Percentiles rank a stretch among this genome's conserved stretches.
These are phyloP conservation scores for Chrysopogon serrulatus DNA, from an alignment of 176 grass and related monocot species.

Conservation along the genomic window DNA sequence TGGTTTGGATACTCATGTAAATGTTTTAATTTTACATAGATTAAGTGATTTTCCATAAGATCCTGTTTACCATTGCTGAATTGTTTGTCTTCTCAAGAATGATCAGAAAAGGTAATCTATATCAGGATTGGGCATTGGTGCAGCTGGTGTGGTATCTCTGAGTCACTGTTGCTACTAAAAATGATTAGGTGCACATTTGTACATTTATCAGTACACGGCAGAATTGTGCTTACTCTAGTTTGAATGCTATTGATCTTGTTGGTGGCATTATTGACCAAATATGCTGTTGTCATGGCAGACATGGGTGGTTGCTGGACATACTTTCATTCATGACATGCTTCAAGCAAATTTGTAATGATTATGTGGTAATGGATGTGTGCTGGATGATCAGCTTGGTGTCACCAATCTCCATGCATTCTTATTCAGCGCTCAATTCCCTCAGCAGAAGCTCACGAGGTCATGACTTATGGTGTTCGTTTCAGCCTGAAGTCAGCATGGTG, in stretches of 20 bases:
- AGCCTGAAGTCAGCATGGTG: conserved; percentile 24
- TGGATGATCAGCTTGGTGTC: neutral
- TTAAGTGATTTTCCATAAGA: conserved; percentile 3
- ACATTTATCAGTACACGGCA: conserved; percentile 6
- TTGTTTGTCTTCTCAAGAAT: conserved; percentile 10
- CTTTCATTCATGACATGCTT: conserved; percentile 12
- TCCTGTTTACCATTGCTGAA: neutral
- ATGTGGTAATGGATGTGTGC: neutral
- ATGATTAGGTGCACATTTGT: conserved; percentile 1
- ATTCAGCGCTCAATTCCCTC: conserved; percentile 19
- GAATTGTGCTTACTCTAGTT: neutral
- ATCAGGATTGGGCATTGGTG: neutral
- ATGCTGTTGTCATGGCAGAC: conserved; percentile 34
- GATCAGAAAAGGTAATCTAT: conserved; percentile 24
- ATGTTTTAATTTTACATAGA: neutral
- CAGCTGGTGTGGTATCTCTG: neutral
- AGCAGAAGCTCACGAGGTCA: conserved; percentile 19
- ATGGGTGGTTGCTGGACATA: conserved; percentile 19
- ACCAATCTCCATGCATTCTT: neutral
- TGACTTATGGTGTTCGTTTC: conserved; percentile 9
- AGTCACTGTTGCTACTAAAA: conserved; percentile 5
- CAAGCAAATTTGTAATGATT: conserved; percentile 3
- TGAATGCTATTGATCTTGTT: conserved; percentile 20
- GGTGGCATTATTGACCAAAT: conserved; percentile 16
- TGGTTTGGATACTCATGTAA: neutral